A percentile compares a stretch with the other conserved stretches of the same genome.
Conservation (phyloP, 345 rosid genomes). For the Zanthoxylum bungeanum region DNA sequence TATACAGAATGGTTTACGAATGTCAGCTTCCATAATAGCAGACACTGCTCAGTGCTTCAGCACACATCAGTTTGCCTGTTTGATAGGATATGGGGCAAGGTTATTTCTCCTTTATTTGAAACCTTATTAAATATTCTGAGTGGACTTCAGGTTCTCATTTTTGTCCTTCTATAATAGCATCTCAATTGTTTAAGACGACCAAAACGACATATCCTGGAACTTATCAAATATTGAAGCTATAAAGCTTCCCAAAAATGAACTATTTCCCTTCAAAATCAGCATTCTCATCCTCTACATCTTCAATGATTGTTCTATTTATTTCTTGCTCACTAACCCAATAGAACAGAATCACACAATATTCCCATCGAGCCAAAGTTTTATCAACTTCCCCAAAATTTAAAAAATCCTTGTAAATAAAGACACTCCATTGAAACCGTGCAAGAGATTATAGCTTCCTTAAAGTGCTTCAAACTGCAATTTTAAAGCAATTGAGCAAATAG, state of each 20-base stretch:
- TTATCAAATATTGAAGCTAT: background rate
- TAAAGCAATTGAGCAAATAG: background rate
- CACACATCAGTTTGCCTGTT: slow-evolving; percentile 97
- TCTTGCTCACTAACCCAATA: background rate
- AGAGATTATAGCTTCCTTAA: background rate
- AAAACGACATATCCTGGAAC: background rate
- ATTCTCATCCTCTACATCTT: background rate
- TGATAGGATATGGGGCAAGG: slow-evolving; percentile 99
- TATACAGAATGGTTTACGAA: slow-evolving; percentile 90
- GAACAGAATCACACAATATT: background rate
- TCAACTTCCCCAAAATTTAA: background rate
- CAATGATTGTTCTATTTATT: background rate
- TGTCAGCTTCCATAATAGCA: slow-evolving; percentile 91
- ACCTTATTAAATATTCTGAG: background rate
- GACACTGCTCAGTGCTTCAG: slow-evolving; percentile 99
- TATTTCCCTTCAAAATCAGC: background rate
- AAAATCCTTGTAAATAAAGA: too few relatives aligned
- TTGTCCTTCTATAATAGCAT: background rate
- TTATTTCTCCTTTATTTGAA: slow-evolving; percentile 22
- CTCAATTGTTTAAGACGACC: background rate
- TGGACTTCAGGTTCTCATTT: background rate
- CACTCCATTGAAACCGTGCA: too few relatives aligned
- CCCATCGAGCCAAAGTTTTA: too few relatives aligned
- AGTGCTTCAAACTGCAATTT: too few relatives aligned
- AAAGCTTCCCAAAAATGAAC: background rate